Evolutionary conservation across 495 filamentous ascomycete species (phyloP).

Genomic region (Penicillium pulvis): DNA sequence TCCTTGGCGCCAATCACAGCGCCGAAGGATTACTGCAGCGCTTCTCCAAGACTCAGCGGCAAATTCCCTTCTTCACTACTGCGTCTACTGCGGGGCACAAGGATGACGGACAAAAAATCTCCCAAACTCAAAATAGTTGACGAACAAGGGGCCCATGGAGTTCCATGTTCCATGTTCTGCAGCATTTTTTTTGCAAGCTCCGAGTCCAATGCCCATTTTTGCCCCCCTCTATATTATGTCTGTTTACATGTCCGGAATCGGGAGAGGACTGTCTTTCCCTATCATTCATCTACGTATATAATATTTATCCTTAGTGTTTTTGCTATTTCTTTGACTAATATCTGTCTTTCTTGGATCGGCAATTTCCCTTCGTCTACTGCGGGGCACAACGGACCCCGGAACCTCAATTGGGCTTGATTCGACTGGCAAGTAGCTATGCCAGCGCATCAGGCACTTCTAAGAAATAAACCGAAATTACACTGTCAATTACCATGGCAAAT

Average conservation of each 20-base stretch:
- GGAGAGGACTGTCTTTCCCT: background rate
- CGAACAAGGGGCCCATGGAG: background rate
- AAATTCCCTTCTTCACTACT: conserved; percentile 17
- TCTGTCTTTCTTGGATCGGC: conserved; percentile 22
- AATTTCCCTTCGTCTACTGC: conserved; percentile 19
- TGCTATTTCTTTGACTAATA: background rate
- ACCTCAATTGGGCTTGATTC: conserved; percentile 48
- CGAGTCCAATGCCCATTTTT: background rate
- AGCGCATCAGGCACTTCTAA: conserved; percentile 71
- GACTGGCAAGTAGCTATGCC: conserved; percentile 86
- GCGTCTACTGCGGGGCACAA: conserved; percentile 33
- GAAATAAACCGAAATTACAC: background rate
- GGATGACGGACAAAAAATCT: conserved; percentile 2
- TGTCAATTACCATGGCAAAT: background rate
- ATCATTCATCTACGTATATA: no score
- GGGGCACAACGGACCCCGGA: conserved; percentile 11
- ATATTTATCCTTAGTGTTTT: no score
- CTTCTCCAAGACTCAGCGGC: conserved; percentile 27
- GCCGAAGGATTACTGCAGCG: conserved; percentile 30
- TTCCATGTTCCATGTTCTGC: conserved; percentile 3
- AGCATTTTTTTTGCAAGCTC: background rate
- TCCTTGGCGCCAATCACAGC: conserved; percentile 32
- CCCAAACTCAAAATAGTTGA: conserved; percentile 17
- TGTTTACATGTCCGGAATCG: background rate
- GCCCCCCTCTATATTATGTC: background rate